A percentile compares a stretch with the other conserved stretches of the same genome.
Evolutionary conservation across 2,329 filamentous ascomycete genomes (phyloP).

Genomic region (Daldinia eschscholtzii): DNA sequence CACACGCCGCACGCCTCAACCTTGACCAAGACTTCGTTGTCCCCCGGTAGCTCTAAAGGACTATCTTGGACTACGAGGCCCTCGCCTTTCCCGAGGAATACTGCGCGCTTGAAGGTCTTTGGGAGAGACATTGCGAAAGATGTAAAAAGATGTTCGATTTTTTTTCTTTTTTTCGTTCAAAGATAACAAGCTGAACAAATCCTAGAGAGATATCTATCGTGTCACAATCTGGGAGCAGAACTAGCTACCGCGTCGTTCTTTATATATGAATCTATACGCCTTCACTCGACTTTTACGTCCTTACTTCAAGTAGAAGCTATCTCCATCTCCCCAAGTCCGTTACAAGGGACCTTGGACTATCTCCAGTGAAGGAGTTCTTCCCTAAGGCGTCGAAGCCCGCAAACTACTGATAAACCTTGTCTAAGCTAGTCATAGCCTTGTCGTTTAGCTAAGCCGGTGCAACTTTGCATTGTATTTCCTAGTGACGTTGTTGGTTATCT

Average conservation of each 20-base stretch:
- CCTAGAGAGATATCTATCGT: not conserved
- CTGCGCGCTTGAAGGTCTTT: conserved; percentile 21
- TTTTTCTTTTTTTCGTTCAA: not conserved
- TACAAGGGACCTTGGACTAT: not conserved
- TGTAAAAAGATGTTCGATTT: not conserved
- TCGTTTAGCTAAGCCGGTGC: not conserved
- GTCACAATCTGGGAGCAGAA: not conserved
- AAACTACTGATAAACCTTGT: not conserved
- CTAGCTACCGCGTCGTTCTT: not conserved
- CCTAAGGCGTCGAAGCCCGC: not conserved
- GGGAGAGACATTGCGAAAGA: conserved; percentile 17
- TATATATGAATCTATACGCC: not conserved
- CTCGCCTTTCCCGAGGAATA: conserved; percentile 62
- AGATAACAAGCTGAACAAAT: not conserved
- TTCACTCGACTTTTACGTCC: not conserved
- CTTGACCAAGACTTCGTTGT: conserved; percentile 70
- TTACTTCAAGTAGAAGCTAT: not conserved
- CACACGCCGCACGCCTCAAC: conserved; percentile 73
- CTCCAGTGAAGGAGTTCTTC: conserved; percentile 4
- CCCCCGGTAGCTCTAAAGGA: conserved; percentile 60
- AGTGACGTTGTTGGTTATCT: not conserved
- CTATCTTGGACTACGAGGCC: conserved; percentile 66
- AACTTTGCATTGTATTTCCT: not conserved
- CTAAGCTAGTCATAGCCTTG: not conserved
- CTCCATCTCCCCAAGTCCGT: conserved; percentile 8